Conservation (phyloP, 768 basidiomycete genomes). For the Pleurotus ostreatus region DNA sequence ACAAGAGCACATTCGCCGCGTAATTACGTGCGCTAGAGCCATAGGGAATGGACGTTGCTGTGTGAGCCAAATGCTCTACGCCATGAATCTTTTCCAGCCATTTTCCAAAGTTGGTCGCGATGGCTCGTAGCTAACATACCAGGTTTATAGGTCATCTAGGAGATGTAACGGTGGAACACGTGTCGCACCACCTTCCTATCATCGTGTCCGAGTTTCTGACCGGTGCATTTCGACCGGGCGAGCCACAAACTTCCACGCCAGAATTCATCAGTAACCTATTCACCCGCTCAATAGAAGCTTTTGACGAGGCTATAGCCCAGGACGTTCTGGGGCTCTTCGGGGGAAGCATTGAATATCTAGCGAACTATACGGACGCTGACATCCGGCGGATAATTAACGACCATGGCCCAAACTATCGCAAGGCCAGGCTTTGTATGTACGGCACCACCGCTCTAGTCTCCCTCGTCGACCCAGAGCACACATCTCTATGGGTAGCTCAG, state of each 20-base stretch:
- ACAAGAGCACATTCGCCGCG: no score
- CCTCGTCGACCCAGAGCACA: constrained; percentile 63
- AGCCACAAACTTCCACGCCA: constrained; percentile 37
- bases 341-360: constrained; percentile 48
- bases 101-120: neutral
- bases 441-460: constrained; percentile 76
- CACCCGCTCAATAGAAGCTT: constrained; percentile 52
- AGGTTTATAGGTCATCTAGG: constrained; percentile 54
- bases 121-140: neutral
- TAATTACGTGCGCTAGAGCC: no score
- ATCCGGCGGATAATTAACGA: constrained; percentile 65
- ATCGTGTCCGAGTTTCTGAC: constrained; percentile 59
- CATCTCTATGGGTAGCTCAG: constrained; percentile 76
- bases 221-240: constrained; percentile 32
- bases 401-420: constrained; percentile 58
- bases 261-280: constrained; percentile 53
- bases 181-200: constrained; percentile 63
- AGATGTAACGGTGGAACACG: constrained; percentile 66
- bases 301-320: constrained; percentile 64
- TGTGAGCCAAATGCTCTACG: no score
- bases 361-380: constrained; percentile 48
- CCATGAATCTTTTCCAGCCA: neutral
- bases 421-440: constrained; percentile 70
- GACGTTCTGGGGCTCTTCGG: constrained; percentile 60
- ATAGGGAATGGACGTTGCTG: no score